Percentiles rank a stretch among this genome's conserved stretches.
Evolutionary conservation across 306 rosid genomes (phyloP).

Genomic region (Cyclanthera cordifolia): DNA sequence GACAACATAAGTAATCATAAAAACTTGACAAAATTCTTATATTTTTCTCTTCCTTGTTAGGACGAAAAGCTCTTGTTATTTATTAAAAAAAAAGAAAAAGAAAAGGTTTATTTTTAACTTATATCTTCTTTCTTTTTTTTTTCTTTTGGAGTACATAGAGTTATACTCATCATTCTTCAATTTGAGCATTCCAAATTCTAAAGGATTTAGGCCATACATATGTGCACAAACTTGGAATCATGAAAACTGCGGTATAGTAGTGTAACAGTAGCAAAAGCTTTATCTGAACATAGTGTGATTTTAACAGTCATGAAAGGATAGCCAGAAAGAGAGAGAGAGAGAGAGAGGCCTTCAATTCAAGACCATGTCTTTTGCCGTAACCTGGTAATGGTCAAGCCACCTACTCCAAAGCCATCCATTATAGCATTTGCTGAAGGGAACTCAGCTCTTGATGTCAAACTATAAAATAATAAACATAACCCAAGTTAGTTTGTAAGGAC

Average conservation of each 20-base stretch:
- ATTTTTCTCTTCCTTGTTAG: no score
- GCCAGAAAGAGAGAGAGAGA: neutral
- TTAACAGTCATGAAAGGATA: neutral
- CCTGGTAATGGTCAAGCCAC: slow-evolving; percentile 62
- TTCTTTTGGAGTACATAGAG: no score
- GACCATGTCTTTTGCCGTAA: slow-evolving; percentile 37
- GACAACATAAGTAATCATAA: no score
- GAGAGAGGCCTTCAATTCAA: neutral
- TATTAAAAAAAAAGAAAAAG: no score
- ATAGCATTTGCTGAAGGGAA: slow-evolving; percentile 72
- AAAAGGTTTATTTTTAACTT: no score
- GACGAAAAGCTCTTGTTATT: no score
- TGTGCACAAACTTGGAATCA: neutral
- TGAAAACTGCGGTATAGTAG: neutral
- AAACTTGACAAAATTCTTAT: no score
- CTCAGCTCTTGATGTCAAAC: slow-evolving; percentile 88
- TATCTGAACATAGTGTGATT: neutral
- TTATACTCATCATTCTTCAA: neutral
- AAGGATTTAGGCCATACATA: neutral
- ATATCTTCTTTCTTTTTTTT: neutral
- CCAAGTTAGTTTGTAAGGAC: no score
- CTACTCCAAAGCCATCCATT: slow-evolving; percentile 80
- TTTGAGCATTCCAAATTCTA: neutral
- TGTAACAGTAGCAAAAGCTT: neutral
- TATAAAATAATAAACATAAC: slow-evolving; percentile 18